Evolutionary conservation across 2,329 filamentous ascomycete species (phyloP).

Genomic region (Microsporum audouinii): DNA sequence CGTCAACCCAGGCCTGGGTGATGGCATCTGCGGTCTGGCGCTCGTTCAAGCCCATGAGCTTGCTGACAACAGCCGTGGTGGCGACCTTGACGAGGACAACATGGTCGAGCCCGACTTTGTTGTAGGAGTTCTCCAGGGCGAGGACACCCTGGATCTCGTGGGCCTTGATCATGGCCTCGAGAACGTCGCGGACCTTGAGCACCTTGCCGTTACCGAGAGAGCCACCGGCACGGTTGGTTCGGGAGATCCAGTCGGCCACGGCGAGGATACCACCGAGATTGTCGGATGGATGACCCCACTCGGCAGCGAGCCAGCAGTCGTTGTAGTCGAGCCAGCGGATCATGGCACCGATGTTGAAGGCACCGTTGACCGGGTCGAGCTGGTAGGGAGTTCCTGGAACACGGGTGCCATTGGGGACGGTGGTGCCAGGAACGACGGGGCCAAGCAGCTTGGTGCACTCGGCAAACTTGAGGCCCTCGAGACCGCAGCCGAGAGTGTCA

Average conservation of each 20-base stretch:
- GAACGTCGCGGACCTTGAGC: slow-evolving; percentile 77
- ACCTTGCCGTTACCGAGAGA: slow-evolving; percentile 60
- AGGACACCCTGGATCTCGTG: slow-evolving; percentile 98
- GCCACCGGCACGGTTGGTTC: slow-evolving; percentile 80
- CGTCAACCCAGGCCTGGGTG: slow-evolving; percentile 95
- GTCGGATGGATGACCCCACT: slow-evolving; percentile 98
- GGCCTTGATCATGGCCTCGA: slow-evolving; percentile 98
- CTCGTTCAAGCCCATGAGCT: slow-evolving; percentile 84
- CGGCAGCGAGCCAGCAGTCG: slow-evolving; percentile 97
- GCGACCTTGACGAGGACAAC: slow-evolving; percentile 97
- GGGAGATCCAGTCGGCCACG: slow-evolving; percentile 93
- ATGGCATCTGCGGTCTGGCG: slow-evolving; percentile 89
- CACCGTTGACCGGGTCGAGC: slow-evolving; percentile 87
- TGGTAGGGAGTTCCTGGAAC: slow-evolving; percentile 88
- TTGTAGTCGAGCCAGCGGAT: slow-evolving; percentile 99
- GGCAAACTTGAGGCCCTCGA: slow-evolving; percentile 89
- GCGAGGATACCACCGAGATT: slow-evolving; percentile 95
- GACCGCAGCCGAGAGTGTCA: slow-evolving; percentile 90
- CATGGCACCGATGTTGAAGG: slow-evolving; percentile 98
- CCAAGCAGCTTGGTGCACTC: slow-evolving; percentile 93
- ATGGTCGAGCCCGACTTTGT: slow-evolving; percentile 96
- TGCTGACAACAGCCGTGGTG: slow-evolving; percentile 82
- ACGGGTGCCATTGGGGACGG: slow-evolving; percentile 81
- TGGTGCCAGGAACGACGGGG: slow-evolving; percentile 77
- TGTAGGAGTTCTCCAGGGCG: slow-evolving; percentile 95